Base-by-base conservation (phyloP, 2,329 filamentous ascomycete species). In the Pezicula rhizophila region DNA sequence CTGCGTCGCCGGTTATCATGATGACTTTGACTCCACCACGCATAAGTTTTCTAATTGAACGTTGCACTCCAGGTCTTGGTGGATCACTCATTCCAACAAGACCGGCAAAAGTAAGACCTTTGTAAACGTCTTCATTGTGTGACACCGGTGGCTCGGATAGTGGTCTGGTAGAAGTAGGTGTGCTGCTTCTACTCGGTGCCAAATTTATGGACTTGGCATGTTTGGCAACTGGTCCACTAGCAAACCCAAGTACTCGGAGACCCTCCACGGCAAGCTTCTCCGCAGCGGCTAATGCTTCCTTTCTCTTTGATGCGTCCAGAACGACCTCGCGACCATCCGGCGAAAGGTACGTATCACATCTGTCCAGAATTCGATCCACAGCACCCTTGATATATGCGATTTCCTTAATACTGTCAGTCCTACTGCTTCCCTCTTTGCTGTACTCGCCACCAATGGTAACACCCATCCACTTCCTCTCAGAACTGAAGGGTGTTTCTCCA, bases 381-480 rank as follows among this genome's bases (percentile, higher is more conserved):
- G 93, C 89, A 28, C 93, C 95, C 66, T 99, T 99, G 72, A 97
- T 88, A 66, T 97, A 99, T 1, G 89, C 91, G 56, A 89, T 84
- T 60, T 95, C 88, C 52, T 83, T 82, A 11, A 42, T 23, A 23
- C 34, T 86, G 83, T 47, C 73, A 71, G 62, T 31, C 28, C 49
- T 68, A 28, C 70, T 68, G 26, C 47, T 62, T 14, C 53, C 64
- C 38, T 64, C 62, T 6, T 55, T 52, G 17, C 50, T 54, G 25
- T 53, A 41, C 40, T 56, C 52, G 53, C 68, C 70, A 26, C 82
- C 82, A 57, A 96, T 87, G 2, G 90, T 86, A 25, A 96, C 91
- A 31, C 95, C 95, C 95, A 99, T 99, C 92, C 92, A 99, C 68
- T 99, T 99, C 49, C 92, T 81, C 64, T 96, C 90, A 1, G 93